Evolutionary conservation across 768 basidiomycete species (phyloP).

Genomic region (Leccinum longicurvipes): DNA sequence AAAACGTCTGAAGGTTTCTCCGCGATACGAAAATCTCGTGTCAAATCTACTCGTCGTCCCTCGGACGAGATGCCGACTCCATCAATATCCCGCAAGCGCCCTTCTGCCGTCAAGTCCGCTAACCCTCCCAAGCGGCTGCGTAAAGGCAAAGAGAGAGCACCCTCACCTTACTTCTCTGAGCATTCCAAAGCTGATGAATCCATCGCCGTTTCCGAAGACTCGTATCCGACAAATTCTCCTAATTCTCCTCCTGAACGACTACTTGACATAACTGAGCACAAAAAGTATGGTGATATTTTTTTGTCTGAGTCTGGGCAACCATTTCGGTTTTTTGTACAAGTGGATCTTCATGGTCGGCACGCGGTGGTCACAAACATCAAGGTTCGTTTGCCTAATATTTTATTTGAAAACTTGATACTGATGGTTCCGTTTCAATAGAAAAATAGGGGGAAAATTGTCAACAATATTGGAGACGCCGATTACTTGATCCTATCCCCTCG

Average conservation of each 20-base stretch:
- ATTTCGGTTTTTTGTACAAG: slow-evolving; percentile 61
- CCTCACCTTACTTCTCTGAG: slow-evolving; percentile 17
- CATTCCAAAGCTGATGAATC: slow-evolving; percentile 15
- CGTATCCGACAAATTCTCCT: slow-evolving; percentile 11
- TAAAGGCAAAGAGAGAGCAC: slow-evolving; percentile 30
- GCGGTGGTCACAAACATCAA: slow-evolving; percentile 55
- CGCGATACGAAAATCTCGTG: slow-evolving; percentile 3
- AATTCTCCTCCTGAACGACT: slow-evolving; percentile 14
- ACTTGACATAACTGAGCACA: slow-evolving; percentile 14
- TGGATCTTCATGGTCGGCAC: slow-evolving; percentile 57
- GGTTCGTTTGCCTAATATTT: slow-evolving; percentile 36
- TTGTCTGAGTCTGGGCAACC: slow-evolving; percentile 38
- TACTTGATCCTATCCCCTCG: slow-evolving; percentile 55
- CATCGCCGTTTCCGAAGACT: slow-evolving; percentile 6
- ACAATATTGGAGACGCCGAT: slow-evolving; percentile 53
- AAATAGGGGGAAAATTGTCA: slow-evolving; percentile 60
- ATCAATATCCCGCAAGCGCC: slow-evolving; percentile 23
- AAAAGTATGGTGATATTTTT: slow-evolving; percentile 40
- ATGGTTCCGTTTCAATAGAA: slow-evolving; percentile 39
- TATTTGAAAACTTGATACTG: neutral
- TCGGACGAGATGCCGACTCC: slow-evolving; percentile 8
- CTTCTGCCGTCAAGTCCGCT: slow-evolving; percentile 13
- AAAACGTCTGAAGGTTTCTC: slow-evolving; percentile 10
- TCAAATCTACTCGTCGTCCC: neutral
- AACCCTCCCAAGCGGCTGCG: slow-evolving; percentile 18